Evolutionary conservation across 1,139 yeast genomes (phyloP).

Genomic region (Kodamaea alishanica): DNA sequence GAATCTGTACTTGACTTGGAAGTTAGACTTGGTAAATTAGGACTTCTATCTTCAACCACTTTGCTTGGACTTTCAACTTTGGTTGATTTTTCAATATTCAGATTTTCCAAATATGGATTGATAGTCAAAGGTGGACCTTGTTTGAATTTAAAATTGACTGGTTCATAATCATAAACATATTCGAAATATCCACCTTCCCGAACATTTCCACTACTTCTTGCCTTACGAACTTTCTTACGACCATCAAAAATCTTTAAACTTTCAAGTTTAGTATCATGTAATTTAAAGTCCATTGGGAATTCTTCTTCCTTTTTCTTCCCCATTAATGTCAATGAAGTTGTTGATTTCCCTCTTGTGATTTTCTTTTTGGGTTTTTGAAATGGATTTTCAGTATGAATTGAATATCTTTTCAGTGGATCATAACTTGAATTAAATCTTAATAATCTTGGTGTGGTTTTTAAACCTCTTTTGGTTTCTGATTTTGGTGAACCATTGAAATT

Average conservation of each 20-base stretch:
- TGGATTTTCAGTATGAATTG: slow-evolving; percentile 23
- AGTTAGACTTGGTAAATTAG: slow-evolving; percentile 37
- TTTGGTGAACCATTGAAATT: slow-evolving; percentile 3
- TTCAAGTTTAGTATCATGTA: background rate
- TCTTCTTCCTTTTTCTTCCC: slow-evolving; percentile 2
- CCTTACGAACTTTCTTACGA: slow-evolving; percentile 22
- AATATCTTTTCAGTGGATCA: slow-evolving; percentile 20
- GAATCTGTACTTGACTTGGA: slow-evolving; percentile 32
- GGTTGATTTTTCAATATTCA: slow-evolving; percentile 18
- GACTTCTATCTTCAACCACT: slow-evolving; percentile 16
- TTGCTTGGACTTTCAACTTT: background rate
- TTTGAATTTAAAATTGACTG: background rate
- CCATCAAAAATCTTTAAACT: background rate
- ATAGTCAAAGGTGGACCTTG: slow-evolving; percentile 13
- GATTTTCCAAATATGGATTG: slow-evolving; percentile 23
- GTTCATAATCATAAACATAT: no score
- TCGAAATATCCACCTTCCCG: background rate
- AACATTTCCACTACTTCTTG: slow-evolving; percentile 37
- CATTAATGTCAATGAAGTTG: slow-evolving; percentile 27
- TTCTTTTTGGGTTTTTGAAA: slow-evolving; percentile 8
- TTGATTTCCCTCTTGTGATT: slow-evolving; percentile 25
- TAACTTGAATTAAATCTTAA: slow-evolving; percentile 9
- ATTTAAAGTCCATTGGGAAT: background rate
- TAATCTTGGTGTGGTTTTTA: slow-evolving; percentile 1
- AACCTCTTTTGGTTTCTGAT: slow-evolving; percentile 1